These are phyloP conservation scores for Nyssa sinensis DNA, from an alignment of 148 eudicot species.

Conservation along the genomic window DNA sequence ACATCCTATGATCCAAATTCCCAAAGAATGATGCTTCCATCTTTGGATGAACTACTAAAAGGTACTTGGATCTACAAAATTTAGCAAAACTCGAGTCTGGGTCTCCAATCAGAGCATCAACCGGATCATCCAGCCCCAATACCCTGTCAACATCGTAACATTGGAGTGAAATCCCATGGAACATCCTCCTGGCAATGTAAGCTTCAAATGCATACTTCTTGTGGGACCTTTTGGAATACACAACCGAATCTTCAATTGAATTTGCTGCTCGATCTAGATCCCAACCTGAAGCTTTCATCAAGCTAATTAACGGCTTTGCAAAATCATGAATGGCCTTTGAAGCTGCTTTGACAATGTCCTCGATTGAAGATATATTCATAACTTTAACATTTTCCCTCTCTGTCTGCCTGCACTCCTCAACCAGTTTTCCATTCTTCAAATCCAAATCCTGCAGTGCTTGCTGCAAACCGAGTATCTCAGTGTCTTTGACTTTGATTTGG, in stretches of 20 bases:
- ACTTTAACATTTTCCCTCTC: conserved; percentile 13
- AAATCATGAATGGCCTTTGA: conserved; percentile 46
- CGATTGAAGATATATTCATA: conserved; percentile 19
- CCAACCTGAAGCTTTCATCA: conserved; percentile 59
- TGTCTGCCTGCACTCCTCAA: conserved; percentile 14
- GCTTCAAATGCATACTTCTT: conserved; percentile 62
- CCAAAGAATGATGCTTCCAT: conserved; percentile 60
- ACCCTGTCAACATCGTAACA: conserved; percentile 11
- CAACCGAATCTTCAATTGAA: conserved; percentile 34
- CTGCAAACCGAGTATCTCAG: conserved; percentile 23
- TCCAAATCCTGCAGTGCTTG: conserved; percentile 28
- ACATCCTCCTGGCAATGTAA: conserved; percentile 50
- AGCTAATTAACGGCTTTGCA: conserved; percentile 41
- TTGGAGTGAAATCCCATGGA: conserved; percentile 22
- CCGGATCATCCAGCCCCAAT: conserved; percentile 34
- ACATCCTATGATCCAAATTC: conserved; percentile 49
- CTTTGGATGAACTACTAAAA: conserved; percentile 45
- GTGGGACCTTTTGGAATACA: conserved; percentile 40
- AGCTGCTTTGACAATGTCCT: conserved; percentile 32
- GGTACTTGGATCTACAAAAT: conserved; percentile 49
- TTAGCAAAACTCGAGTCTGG: conserved; percentile 46
- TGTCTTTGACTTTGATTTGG: conserved; percentile 25
- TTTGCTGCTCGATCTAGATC: conserved; percentile 52
- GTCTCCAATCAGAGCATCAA: conserved; percentile 32
- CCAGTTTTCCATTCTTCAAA: conserved; percentile 25